These are phyloP conservation scores for Yamadazyma friedrichii DNA, from an alignment of 1,139 yeast species.

Conservation along the genomic window DNA sequence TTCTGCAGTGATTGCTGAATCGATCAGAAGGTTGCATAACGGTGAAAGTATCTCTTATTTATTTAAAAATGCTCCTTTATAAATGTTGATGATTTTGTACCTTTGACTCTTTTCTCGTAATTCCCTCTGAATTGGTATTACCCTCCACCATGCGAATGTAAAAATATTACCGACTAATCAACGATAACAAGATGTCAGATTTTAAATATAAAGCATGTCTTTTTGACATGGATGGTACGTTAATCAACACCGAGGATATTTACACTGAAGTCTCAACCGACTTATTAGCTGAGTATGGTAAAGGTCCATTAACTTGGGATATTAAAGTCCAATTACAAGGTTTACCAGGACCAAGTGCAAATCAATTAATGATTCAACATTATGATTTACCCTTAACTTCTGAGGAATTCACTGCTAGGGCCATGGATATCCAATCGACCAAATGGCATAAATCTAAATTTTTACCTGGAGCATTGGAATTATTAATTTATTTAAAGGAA, in stretches of 20 bases:
- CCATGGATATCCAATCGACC: conserved; percentile 52
- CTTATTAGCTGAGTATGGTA: conserved; percentile 63
- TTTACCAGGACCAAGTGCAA: conserved; percentile 71
- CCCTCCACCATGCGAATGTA: background rate
- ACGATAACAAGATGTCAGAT: no score
- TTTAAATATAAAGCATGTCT: conserved; percentile 73
- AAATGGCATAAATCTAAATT: conserved; percentile 66
- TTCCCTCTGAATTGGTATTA: no score
- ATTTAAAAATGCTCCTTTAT: conserved; percentile 53
- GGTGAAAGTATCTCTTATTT: conserved; percentile 81
- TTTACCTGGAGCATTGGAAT: conserved; percentile 81
- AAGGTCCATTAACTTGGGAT: conserved; percentile 86
- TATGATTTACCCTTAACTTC: conserved; percentile 67
- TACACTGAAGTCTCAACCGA: conserved; percentile 77
- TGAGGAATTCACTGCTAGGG: conserved; percentile 54
- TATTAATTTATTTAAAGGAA: conserved; percentile 50
- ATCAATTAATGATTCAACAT: conserved; percentile 62
- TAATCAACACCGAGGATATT: conserved; percentile 86
- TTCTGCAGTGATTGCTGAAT: conserved; percentile 73
- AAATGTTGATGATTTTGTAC: conserved; percentile 2
- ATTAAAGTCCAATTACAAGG: conserved; percentile 86
- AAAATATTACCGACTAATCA: background rate
- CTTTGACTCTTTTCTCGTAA: background rate
- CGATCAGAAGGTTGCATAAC: conserved; percentile 76
- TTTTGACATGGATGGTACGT: conserved; percentile 94